Base-by-base conservation (phyloP, 176 grass and related monocot species). In the Paspalum notatum region DNA sequence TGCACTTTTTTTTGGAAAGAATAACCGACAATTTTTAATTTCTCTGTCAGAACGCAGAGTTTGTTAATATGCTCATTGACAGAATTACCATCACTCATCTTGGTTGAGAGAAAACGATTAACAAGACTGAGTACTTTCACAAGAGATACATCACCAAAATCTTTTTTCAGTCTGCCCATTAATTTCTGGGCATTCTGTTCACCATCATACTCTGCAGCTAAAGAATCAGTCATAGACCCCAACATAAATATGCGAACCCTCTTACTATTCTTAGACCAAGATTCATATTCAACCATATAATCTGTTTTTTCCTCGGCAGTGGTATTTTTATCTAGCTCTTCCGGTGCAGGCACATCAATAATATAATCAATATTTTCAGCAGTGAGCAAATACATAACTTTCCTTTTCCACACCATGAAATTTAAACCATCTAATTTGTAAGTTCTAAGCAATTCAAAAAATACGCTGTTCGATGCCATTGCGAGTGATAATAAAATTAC, bases 151-250 rank as follows among this genome's bases (percentile, higher is more conserved):
- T 32, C 32, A 32, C 32, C 32, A 32, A 32, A 32, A 32, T 32
- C 32, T 32, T 32, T 32, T 32, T 32, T 3, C 3, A 32, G 3
- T 32, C 32, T 32, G 32, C 32, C 3, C 32, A 32, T 32, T 32
- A 32, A 43, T 42, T 41, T 43, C 18, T 7, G 2, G 2, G 63
- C 39, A 51, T 12, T 27, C 24, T 8, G 6, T 71, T 51, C 46
- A 48, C 68, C 14, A 3, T 71, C 68, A 18, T 71, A 37, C 8
- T 71, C 68, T 8, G 63, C 37, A 51, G 68, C 47, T 71, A 71
- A 49, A 51, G 68, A 49, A 50, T 71, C 14, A 5, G 22, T 37
- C 68, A 71, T 71, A 11, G 68, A 71, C 17, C 44, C 68, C 15
- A 71, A 71, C 66, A 46, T 68, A 68, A 68, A 68, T 13, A 68